Base-by-base conservation (phyloP, 2,329 filamentous ascomycete genomes). In the Drechslerella dactyloides region DNA sequence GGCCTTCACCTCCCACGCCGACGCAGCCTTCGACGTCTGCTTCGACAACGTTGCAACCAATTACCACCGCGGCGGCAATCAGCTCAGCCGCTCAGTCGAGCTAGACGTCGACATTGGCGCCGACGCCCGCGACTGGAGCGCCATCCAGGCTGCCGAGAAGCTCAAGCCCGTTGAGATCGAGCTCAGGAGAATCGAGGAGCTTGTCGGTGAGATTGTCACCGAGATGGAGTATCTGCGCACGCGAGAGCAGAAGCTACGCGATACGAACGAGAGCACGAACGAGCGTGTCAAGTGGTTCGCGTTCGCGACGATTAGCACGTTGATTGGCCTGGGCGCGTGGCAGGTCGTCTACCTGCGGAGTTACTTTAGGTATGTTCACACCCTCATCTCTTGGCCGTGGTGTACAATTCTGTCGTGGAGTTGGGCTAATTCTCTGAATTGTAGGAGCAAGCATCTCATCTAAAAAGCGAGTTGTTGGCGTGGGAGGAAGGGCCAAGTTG, bases 231-330 rank as follows among this genome's bases (percentile, higher is more conserved):
- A 97, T 82, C 86, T 99, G 77, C 87, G 94, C 75, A 78, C 81
- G 42, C 87, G 94, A 77, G 94, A 99, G 84, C 92, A 96, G 86
- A 96, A 91, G 84, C 85, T 99, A 77, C 86, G 94, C 80, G 93
- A 99, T 82, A 99, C 94, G 76, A 99, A 99, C 81, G 94, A 99
- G 88, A 97, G 93, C 84, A 99, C 94, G 75, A 99, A 99, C 82
- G 94, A 90, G 82, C 87, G 94, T 69, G 94, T 99, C 78, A 99
- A 97, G 84, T 97, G 91, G 92, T 99, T 99, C 81, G 93, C 93
- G 54, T 88, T 97, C 80, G 87, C 88, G 75, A 97, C 93, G 27
- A 97, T 96, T 82, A 89, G 91, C 74, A 89, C 97, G 84, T 83
- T 99, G 76, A 84, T 97, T 75, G 90, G 86, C 35, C 84, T 99